phyloP scores from a whole-genome alignment of 345 rosid species.

The Gossypium herbaceum region DNA sequence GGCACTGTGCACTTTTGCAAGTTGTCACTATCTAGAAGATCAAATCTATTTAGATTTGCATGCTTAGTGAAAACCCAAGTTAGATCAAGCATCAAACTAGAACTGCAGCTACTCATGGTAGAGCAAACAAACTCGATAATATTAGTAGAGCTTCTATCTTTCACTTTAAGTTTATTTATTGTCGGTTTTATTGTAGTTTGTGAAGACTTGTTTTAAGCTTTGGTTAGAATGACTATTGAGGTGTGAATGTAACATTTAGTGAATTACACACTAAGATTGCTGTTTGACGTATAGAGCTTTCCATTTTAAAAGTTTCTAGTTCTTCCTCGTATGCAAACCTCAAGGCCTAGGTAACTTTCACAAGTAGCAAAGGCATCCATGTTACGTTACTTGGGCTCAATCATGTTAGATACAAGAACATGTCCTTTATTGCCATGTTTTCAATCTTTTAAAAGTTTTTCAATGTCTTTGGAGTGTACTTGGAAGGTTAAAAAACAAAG shows the following conservation, averaged over 20 bases:
- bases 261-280: neutral
- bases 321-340: neutral
- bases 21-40: conserved; percentile 20
- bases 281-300: neutral
- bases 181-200: conserved; percentile 4
- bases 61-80: neutral
- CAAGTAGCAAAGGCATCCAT: no score
- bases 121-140: neutral
- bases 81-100: neutral
- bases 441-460: no score
- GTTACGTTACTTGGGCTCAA: no score
- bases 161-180: neutral
- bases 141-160: neutral
- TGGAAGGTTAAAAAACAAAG: no score
- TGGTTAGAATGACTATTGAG: neutral
- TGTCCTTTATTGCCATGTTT: no score
- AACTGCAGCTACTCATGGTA: neutral
- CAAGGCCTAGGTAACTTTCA: neutral
- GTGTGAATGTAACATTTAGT: conserved; percentile 10
- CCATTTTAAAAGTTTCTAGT: neutral
- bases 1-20: conserved; percentile 10
- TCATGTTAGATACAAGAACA: no score
- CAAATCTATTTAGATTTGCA: conserved; percentile 7
- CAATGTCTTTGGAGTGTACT: no score
- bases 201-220: neutral